Evolutionary conservation across 2,329 filamentous ascomycete genomes (phyloP).

Genomic region (Tricladium varicosporioides): DNA sequence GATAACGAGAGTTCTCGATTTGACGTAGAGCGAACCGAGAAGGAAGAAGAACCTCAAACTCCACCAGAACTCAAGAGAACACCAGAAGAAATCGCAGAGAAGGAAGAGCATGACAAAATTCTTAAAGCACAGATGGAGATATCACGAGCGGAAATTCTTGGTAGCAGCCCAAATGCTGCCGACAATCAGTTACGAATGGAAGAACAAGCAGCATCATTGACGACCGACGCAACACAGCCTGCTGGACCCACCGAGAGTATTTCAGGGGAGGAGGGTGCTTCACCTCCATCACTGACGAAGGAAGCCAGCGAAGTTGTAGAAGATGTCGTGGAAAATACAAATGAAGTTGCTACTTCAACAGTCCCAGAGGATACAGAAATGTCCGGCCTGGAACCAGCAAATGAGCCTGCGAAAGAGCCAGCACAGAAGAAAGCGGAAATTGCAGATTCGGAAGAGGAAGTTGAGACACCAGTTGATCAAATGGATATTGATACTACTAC

Average conservation of each 20-base stretch:
- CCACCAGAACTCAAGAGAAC: conserved; percentile 29
- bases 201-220: conserved; percentile 40
- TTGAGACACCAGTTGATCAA: conserved; percentile 23
- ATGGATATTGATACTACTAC: conserved; percentile 30
- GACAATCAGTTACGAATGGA: conserved; percentile 58
- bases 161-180: conserved; percentile 46
- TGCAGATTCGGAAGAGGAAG: conserved; percentile 29
- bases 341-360: conserved; percentile 25
- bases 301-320: conserved; percentile 24
- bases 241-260: not conserved
- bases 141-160: conserved; percentile 39
- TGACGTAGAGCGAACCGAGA: conserved; percentile 44
- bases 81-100: conserved; percentile 35
- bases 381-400: conserved; percentile 14
- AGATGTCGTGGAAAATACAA: conserved; percentile 29
- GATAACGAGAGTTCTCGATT: conserved; percentile 64
- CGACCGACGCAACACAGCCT: not conserved
- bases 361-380: conserved; percentile 20
- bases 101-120: conserved; percentile 33
- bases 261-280: not conserved
- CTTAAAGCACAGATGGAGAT: conserved; percentile 27
- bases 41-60: conserved; percentile 42
- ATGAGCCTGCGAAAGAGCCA: conserved; percentile 7
- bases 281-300: conserved; percentile 15
- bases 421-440: conserved; percentile 20